Evolutionary conservation across 331 rosid genomes (phyloP).

Genomic region (Dryas integrifolia): DNA sequence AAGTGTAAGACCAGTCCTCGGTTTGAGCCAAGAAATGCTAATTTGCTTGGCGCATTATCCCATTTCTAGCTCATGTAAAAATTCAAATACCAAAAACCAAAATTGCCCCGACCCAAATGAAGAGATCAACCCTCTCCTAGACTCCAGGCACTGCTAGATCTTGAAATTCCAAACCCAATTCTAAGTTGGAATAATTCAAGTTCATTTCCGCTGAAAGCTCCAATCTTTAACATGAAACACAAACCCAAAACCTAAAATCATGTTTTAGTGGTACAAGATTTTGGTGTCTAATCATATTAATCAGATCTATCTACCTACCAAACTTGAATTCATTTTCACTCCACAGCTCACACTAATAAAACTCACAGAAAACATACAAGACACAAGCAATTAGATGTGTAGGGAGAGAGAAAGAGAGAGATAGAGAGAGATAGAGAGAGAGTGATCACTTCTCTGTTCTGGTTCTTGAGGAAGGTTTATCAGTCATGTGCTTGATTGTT

Average conservation of each 20-base stretch:
- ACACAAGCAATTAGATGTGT: neutral
- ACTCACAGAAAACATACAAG: neutral
- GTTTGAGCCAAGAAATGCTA: no score
- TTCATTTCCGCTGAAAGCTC: neutral
- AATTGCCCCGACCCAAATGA: neutral
- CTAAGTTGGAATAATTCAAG: neutral
- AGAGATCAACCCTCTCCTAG: constrained; percentile 15
- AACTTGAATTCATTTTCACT: neutral
- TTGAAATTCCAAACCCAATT: constrained; percentile 2
- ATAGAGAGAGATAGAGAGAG: neutral
- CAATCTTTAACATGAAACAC: neutral
- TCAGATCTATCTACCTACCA: constrained; percentile 23
- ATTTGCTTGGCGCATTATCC: neutral
- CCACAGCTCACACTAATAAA: neutral
- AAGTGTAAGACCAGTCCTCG: no score
- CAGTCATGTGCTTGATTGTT: constrained; percentile 12
- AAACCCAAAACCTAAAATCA: no score
- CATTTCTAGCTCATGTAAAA: neutral
- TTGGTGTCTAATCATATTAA: neutral
- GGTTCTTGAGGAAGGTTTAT: constrained; percentile 13
- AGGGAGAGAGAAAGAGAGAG: neutral
- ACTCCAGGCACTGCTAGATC: neutral
- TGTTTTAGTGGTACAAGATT: no score
- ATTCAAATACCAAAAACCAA: neutral
- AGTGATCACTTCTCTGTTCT: neutral